These are phyloP conservation scores for Aureobasidium sp. DNA, from an alignment of 2,329 filamentous ascomycete species.

Conservation along the genomic window DNA sequence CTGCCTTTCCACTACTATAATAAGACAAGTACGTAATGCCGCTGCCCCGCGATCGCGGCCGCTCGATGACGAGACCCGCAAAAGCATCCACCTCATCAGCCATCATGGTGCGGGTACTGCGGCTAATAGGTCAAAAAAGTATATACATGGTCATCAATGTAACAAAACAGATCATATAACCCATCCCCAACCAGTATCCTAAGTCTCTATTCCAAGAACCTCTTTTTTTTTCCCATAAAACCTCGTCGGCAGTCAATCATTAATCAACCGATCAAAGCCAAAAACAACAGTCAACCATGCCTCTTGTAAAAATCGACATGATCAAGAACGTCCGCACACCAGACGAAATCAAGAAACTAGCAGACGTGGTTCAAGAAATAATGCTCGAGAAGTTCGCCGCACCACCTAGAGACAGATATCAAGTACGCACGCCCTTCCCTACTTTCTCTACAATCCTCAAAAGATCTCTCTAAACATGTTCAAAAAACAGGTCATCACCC, in stretches of 20 bases:
- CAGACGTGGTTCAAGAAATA: conserved; percentile 26
- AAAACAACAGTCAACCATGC: conserved; percentile 24
- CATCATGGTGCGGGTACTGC: not conserved
- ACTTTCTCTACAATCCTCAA: too few relatives aligned
- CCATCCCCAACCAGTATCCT: too few relatives aligned
- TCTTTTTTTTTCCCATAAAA: not conserved
- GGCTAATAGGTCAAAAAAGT: not conserved
- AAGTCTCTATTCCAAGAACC: not conserved
- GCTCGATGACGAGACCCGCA: not conserved
- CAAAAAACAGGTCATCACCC: conserved; percentile 25
- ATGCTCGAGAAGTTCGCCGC: conserved; percentile 26
- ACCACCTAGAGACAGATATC: conserved; percentile 25
- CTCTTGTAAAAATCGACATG: conserved; percentile 28
- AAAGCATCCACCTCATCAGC: not conserved
- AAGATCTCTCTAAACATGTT: too few relatives aligned
- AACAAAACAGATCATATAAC: too few relatives aligned
- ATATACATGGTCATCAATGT: not conserved
- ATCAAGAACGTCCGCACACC: conserved; percentile 23
- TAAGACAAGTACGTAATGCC: too few relatives aligned
- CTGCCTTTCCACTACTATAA: too few relatives aligned
- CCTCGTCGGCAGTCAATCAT: too few relatives aligned
- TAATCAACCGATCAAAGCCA: not conserved
- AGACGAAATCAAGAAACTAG: conserved; percentile 24
- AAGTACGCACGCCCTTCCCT: conserved; percentile 18
- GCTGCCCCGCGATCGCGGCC: too few relatives aligned